Evolutionary conservation across 2,329 filamentous ascomycete genomes (phyloP).

Genomic region (Pestalotiopsis fici): DNA sequence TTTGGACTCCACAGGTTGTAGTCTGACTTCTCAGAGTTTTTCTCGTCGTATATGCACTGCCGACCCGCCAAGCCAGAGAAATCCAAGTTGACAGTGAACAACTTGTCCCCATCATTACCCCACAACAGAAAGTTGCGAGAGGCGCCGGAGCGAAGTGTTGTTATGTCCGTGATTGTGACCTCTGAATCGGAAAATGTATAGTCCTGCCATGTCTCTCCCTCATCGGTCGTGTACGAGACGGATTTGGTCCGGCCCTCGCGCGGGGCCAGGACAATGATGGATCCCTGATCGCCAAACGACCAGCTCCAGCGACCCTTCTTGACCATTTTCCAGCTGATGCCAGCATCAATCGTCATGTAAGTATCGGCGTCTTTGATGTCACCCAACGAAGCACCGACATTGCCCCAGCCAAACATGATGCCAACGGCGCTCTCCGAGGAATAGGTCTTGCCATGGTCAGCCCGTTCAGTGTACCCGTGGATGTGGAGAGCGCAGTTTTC

Average conservation of each 20-base stretch:
- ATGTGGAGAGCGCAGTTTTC: constrained; percentile 84
- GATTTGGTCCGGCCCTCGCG: constrained; percentile 67
- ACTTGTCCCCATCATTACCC: constrained; percentile 63
- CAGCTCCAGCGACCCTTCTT: constrained; percentile 89
- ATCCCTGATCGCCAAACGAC: constrained; percentile 95
- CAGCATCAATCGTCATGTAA: constrained; percentile 90
- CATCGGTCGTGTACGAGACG: constrained; percentile 77
- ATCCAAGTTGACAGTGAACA: constrained; percentile 82
- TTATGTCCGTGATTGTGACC: constrained; percentile 76
- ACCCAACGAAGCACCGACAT: constrained; percentile 74
- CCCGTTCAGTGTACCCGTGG: constrained; percentile 92
- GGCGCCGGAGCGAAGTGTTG: constrained; percentile 84
- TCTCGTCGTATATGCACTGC: constrained; percentile 69
- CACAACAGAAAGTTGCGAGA: constrained; percentile 92
- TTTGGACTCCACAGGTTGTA: constrained; percentile 87
- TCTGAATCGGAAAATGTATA: constrained; percentile 73
- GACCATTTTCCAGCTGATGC: constrained; percentile 81
- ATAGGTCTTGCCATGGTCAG: constrained; percentile 80
- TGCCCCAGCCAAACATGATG: constrained; percentile 87
- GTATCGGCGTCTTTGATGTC: constrained; percentile 76
- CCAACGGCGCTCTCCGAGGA: constrained; percentile 87
- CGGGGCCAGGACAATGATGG: constrained; percentile 84
- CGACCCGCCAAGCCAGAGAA: constrained; percentile 79
- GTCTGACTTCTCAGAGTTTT: constrained; percentile 57
- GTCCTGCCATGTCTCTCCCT: constrained; percentile 77